These are phyloP conservation scores for Exophiala calicioides DNA, from an alignment of 2,329 filamentous ascomycete genomes.

Conservation along the genomic window DNA sequence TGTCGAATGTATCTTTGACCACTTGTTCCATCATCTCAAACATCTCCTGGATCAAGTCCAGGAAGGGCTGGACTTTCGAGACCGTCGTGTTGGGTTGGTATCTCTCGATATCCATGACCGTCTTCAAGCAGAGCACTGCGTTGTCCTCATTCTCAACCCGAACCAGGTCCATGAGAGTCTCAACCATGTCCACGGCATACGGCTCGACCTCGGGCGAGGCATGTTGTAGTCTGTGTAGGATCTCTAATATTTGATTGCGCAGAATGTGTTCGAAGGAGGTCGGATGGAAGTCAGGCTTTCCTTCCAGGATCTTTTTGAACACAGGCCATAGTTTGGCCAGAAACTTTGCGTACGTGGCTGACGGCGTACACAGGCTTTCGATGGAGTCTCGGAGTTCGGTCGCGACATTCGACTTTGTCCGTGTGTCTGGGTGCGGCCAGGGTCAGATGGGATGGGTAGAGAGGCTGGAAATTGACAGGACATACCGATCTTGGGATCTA, in stretches of 20 bases:
- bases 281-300: slow-evolving; percentile 86
- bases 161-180: slow-evolving; percentile 85
- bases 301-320: slow-evolving; percentile 80
- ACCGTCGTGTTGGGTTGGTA: slow-evolving; percentile 81
- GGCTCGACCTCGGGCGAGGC: slow-evolving; percentile 80
- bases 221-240: slow-evolving; percentile 81
- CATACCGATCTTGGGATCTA: slow-evolving; percentile 51
- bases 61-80: slow-evolving; percentile 83
- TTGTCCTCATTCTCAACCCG: slow-evolving; percentile 97
- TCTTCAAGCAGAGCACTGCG: slow-evolving; percentile 97
- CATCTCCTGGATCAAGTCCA: slow-evolving; percentile 90
- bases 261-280: slow-evolving; percentile 91
- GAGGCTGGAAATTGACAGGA: slow-evolving; percentile 20
- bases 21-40: slow-evolving; percentile 94
- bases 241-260: slow-evolving; percentile 90
- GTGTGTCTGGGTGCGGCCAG: too few species aligned
- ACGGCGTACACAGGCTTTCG: slow-evolving; percentile 76
- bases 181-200: slow-evolving; percentile 84
- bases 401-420: slow-evolving; percentile 78
- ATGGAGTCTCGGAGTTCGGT: slow-evolving; percentile 86
- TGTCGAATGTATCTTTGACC: slow-evolving; percentile 93
- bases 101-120: slow-evolving; percentile 92
- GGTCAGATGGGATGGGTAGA: too few species aligned
- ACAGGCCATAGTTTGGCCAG: slow-evolving; percentile 86
- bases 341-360: slow-evolving; percentile 75